Evolutionary conservation across 805 yeast species (phyloP).

Genomic region (Helenozyma baotianmanensis): DNA sequence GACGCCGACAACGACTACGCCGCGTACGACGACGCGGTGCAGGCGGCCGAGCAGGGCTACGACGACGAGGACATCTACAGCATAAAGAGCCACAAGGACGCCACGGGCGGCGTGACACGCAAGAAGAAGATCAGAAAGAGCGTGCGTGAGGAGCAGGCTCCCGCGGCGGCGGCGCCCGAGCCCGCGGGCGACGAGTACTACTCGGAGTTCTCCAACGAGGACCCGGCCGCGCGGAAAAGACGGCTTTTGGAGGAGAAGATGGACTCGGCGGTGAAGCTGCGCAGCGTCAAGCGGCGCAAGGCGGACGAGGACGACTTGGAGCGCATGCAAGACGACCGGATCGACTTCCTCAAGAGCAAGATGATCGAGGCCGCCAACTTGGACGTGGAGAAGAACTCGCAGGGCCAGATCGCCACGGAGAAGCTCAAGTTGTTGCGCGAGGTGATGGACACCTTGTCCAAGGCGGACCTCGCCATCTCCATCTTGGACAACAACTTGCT

Average conservation of each 20-base stretch:
- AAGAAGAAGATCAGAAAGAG: constrained; percentile 16
- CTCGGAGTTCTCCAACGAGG: constrained; percentile 24
- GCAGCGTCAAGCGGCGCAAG: constrained; percentile 55
- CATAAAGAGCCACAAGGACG: constrained; percentile 13
- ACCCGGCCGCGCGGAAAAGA: constrained; percentile 48
- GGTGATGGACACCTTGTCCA: constrained; percentile 70
- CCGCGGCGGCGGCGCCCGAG: constrained; percentile 5
- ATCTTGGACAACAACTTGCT: constrained; percentile 89
- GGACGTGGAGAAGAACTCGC: constrained; percentile 58
- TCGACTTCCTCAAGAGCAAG: constrained; percentile 72
- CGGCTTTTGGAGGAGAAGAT: constrained; percentile 76
- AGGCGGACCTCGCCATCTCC: constrained; percentile 84
- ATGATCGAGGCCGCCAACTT: constrained; percentile 86
- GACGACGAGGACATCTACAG: constrained; percentile 14
- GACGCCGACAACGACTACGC: background rate
- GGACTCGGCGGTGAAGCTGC: constrained; percentile 68
- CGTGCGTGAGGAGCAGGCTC: constrained; percentile 2
- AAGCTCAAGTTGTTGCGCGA: constrained; percentile 77
- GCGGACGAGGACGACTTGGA: constrained; percentile 92
- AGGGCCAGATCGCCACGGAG: constrained; percentile 66
- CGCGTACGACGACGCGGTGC: background rate
- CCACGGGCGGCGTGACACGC: constrained; percentile 13
- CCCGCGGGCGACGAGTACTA: constrained; percentile 4
- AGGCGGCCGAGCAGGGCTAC: constrained; percentile 2
- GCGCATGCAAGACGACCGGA: constrained; percentile 88